Base-by-base conservation (phyloP, 306 rosid species). In the Geum urbanum region DNA sequence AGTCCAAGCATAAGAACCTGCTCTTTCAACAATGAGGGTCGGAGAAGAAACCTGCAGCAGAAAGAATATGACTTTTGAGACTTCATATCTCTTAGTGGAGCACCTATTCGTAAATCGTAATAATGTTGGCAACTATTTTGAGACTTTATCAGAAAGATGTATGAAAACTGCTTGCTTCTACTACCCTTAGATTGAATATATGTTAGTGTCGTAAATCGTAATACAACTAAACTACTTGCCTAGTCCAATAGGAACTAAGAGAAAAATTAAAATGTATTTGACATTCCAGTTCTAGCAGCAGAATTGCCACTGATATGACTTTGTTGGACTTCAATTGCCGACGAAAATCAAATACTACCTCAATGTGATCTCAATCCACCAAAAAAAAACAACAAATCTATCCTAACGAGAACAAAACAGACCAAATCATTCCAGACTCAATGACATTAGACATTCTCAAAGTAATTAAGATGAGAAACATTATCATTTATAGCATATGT, bases 1-100 rank as follows among this genome's bases (percentile, higher is more conserved):
- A 16, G 81, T 69, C 99, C 99, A 95, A 49, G 97, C 99, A 84
- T 79, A 91, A 69, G 96, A 84, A 65, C 99, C 99, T 11, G 99
- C 96, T 84, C 99, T 76, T 84, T 95, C 99, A 73, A 95, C 99
- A 69, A 91, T 89, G 82, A 95, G 89, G 40, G 99, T 91, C 10
- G 99, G 97, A 63, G 99, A 95, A 66, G 97, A 95, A 72, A 95
- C 91, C 99, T 94, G 84, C 66, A 74, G 16, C 73, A 69, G 52
- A 64, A 15, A 7, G 41, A 60, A 68, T 12, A 13, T 7, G 1
- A 47, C 45, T 54, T 16, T 60, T 63, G 32, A 49, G 13, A 58
- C 45, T 5, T 5, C 0, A 10, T 73, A 39, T 9, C 19, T 14
- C 43, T 32, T 20, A 63, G 11, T 10, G 32, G 4, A 22, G 51